Evolutionary conservation across 371 early-diverging fungal species (phyloP), one percentile per base, ranked within the genome.

Genomic region (Coemansia sp.): DNA sequence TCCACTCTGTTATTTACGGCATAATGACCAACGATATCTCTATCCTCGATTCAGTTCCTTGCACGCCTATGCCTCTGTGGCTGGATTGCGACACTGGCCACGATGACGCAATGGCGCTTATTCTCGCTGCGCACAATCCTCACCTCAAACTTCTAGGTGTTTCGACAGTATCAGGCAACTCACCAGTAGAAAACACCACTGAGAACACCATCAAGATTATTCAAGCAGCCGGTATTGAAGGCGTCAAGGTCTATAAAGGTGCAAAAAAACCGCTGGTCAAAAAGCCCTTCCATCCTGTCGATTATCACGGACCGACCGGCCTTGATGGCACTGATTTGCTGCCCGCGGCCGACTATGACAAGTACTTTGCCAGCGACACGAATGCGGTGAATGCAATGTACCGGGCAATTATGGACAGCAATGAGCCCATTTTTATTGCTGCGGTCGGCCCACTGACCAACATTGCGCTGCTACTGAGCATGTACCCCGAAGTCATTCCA

Each of bases 371-470:
- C 20, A 14, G 30, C 6, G 57, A 10, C 45, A 30, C 31, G 1
- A 76, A 65, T 40, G 79, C 74, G 0, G 71, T 78, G 5, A 39
- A 63, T 9, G 66, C 64, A 8, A 63, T 79, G 59, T 63, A 49
- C 33, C 41, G 61, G 11, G 62, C 68, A 0, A 63, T 80, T 11
- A 61, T 61, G 31, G 50, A 45, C 35, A 61, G 66, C 9, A 42
- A 47, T 0, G 43, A 36, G 45, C 65, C 71, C 1, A 60, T 80
- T 36, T 61, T 50, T 20, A 36, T 80, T 3, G 66, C 66, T 10
- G 78, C 80, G 3, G 56, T 69, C 12, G 80, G 78, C 1, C 76
- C 80, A 10, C 54, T 78, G 53, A 80, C 80, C n/a, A 80, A 78
- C 42, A 59, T 78, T 36, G 80, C 72, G 7, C 52, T 80, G n/a